These are phyloP conservation scores for Alectoria sarmentosa DNA, from an alignment of 495 filamentous ascomycete species.

Conservation along the genomic window DNA sequence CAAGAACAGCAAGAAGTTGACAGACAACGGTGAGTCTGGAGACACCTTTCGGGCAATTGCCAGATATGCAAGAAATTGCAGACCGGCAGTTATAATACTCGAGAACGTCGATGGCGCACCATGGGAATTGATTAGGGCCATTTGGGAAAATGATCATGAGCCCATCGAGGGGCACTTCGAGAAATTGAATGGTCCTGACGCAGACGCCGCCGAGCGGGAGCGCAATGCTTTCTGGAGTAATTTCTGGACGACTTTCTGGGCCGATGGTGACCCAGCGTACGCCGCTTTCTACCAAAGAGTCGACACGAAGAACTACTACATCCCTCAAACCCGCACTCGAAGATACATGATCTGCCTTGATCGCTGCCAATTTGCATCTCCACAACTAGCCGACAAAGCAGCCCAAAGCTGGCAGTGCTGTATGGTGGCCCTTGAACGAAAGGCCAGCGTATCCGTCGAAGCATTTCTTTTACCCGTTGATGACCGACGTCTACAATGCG, in stretches of 20 bases:
- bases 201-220: not conserved
- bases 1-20: conserved; percentile 34
- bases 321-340: conserved; percentile 70
- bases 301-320: conserved; percentile 70
- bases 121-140: conserved; percentile 49
- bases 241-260: not conserved
- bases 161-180: not conserved
- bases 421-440: conserved; percentile 44
- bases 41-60: conserved; percentile 62
- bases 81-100: conserved; percentile 60
- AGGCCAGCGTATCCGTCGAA: conserved; percentile 56
- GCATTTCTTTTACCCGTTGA: conserved; percentile 54
- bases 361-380: conserved; percentile 27
- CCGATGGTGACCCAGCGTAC: conserved; percentile 43
- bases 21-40: conserved; percentile 56
- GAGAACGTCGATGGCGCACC: conserved; percentile 66
- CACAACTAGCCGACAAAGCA: conserved; percentile 3
- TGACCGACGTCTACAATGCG: conserved; percentile 48
- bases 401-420: conserved; percentile 33
- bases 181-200: not conserved
- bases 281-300: conserved; percentile 36
- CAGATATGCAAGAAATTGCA: conserved; percentile 44
- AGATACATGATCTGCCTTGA: conserved; percentile 66
- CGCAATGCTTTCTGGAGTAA: not conserved
- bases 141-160: conserved; percentile 34